Evolutionary conservation across 148 eudicot species (phyloP).

Genomic region (Linanthus parryae): DNA sequence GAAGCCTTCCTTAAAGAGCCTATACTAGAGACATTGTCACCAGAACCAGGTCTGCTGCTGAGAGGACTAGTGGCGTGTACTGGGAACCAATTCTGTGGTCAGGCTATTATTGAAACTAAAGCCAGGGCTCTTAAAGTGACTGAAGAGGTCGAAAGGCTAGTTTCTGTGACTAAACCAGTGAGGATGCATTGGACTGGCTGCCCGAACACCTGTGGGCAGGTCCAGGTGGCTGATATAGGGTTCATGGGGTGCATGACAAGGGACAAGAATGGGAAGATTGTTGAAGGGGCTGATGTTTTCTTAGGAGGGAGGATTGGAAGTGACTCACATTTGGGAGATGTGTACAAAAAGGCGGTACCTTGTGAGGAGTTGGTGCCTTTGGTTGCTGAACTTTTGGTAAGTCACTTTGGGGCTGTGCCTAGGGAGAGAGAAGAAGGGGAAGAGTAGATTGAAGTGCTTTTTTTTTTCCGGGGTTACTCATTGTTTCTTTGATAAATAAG

Average conservation of each 20-base stretch:
- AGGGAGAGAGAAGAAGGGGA: slow-evolving; percentile 67
- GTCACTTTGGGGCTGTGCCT: slow-evolving; percentile 66
- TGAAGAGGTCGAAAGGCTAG: slow-evolving; percentile 63
- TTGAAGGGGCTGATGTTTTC: slow-evolving; percentile 81
- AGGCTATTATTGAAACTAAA: slow-evolving; percentile 92
- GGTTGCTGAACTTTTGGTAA: slow-evolving; percentile 58
- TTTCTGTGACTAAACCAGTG: slow-evolving; percentile 55
- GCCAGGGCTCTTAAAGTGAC: slow-evolving; percentile 76
- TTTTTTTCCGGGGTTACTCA: not conserved
- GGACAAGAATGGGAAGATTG: slow-evolving; percentile 61
- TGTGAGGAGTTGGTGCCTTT: slow-evolving; percentile 73
- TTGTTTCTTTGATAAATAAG: not conserved
- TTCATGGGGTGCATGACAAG: slow-evolving; percentile 97
- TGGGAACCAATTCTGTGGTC: slow-evolving; percentile 96
- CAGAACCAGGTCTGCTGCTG: slow-evolving; percentile 75
- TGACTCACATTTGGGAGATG: slow-evolving; percentile 76
- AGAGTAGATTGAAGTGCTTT: slow-evolving; percentile 13
- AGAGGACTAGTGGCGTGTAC: slow-evolving; percentile 90
- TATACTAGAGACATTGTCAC: slow-evolving; percentile 57
- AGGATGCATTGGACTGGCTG: slow-evolving; percentile 99
- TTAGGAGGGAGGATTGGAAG: slow-evolving; percentile 89
- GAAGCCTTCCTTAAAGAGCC: slow-evolving; percentile 69
- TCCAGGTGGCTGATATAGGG: slow-evolving; percentile 98
- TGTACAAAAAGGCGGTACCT: slow-evolving; percentile 83
- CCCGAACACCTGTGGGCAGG: slow-evolving; percentile 82